A percentile compares a stretch with the other conserved stretches of the same genome.
Evolutionary conservation across 441 rosid genomes (phyloP).

Genomic region (Theobroma grandiflorum): DNA sequence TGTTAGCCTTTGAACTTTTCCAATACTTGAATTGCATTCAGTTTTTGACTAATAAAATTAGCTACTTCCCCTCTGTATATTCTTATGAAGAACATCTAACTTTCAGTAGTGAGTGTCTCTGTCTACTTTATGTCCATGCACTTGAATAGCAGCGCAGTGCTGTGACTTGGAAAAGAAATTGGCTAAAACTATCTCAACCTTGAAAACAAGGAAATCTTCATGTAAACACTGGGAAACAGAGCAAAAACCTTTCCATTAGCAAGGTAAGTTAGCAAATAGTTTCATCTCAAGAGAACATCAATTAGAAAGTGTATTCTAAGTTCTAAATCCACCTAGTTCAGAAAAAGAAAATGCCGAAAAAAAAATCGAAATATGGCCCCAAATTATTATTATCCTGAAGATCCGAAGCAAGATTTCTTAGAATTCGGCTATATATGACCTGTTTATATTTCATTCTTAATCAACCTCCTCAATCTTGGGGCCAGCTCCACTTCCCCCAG

Average conservation of each 20-base stretch:
- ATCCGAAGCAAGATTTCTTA: background rate
- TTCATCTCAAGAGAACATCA: background rate
- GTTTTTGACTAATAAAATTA: background rate
- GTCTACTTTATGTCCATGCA: no score
- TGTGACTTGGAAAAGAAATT: background rate
- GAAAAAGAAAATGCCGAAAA: constrained; percentile 18
- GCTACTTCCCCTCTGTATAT: no score
- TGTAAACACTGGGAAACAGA: background rate
- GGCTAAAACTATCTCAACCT: background rate
- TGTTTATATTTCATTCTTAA: constrained; percentile 21
- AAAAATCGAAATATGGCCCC: background rate
- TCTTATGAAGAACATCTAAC: no score
- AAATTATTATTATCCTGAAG: background rate
- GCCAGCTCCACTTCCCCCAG: constrained; percentile 28
- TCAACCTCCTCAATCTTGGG: constrained; percentile 47
- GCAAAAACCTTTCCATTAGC: background rate
- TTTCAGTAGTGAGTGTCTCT: no score
- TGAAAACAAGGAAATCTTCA: background rate
- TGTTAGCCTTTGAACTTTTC: background rate
- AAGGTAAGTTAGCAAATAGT: no score
- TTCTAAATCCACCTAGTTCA: constrained; percentile 1
- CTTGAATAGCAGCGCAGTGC: no score
- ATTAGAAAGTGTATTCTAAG: background rate
- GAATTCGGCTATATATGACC: background rate
- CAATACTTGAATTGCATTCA: background rate